Conservation (phyloP, 2,329 filamentous ascomycete genomes). For the Microcyclospora pomicola region DNA sequence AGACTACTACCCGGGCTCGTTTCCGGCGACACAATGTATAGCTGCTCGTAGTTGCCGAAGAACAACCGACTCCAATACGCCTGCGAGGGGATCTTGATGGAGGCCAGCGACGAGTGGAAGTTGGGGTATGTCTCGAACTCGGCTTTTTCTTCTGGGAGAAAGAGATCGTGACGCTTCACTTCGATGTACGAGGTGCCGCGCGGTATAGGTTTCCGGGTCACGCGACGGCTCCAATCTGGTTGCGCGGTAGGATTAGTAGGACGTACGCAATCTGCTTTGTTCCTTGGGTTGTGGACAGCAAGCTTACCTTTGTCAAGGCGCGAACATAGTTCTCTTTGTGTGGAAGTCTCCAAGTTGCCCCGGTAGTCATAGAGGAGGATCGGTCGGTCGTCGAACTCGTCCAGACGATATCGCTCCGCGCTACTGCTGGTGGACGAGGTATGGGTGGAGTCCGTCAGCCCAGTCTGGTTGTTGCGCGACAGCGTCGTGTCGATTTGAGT, state of each 20-base stretch:
- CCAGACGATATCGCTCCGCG: slow-evolving; percentile 27
- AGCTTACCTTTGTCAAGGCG: slow-evolving; percentile 23
- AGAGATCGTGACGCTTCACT: slow-evolving; percentile 33
- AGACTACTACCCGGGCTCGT: slow-evolving; percentile 23
- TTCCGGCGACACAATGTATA: slow-evolving; percentile 36
- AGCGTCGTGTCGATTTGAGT: slow-evolving; percentile 5
- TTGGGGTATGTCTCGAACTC: slow-evolving; percentile 25
- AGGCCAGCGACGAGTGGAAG: slow-evolving; percentile 33
- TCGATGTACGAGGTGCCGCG: slow-evolving; percentile 33
- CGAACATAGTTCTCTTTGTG: slow-evolving; percentile 31
- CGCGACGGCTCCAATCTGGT: slow-evolving; percentile 31
- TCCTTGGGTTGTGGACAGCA: neutral
- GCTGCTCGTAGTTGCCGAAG: slow-evolving; percentile 31
- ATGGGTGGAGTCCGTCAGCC: slow-evolving; percentile 31
- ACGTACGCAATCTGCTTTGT: neutral
- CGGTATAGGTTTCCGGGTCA: slow-evolving; percentile 34
- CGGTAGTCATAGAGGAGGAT: slow-evolving; percentile 35
- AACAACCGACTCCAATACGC: slow-evolving; percentile 34
- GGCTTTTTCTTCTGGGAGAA: slow-evolving; percentile 25
- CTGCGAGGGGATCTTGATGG: slow-evolving; percentile 30
- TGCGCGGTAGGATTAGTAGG: slow-evolving; percentile 1
- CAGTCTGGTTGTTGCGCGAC: slow-evolving; percentile 20
- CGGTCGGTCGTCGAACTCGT: slow-evolving; percentile 28
- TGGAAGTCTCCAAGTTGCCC: slow-evolving; percentile 28
- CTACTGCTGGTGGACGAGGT: slow-evolving; percentile 26